Conservation (phyloP, 2,329 filamentous ascomycete genomes). For the Aspergillus sp. region DNA sequence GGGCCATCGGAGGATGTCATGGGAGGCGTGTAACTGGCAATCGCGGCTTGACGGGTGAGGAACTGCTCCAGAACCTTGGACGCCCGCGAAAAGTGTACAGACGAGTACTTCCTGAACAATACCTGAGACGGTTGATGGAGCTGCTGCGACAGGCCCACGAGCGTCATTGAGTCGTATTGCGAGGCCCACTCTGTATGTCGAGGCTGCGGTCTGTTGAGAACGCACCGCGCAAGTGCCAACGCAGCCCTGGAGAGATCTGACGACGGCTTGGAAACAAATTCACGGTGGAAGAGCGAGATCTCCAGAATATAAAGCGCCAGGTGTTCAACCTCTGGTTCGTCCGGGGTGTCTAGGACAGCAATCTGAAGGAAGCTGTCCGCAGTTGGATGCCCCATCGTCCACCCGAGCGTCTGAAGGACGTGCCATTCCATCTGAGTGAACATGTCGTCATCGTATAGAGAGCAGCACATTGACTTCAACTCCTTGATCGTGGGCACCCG, state of each 20-base stretch:
- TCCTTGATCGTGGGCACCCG: slow-evolving; percentile 95
- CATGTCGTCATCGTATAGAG: slow-evolving; percentile 97
- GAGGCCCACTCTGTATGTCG: slow-evolving; percentile 65
- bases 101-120: slow-evolving; percentile 58
- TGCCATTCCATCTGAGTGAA: slow-evolving; percentile 99
- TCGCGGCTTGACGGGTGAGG: slow-evolving; percentile 53
- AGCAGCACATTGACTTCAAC: slow-evolving; percentile 98
- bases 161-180: slow-evolving; percentile 42
- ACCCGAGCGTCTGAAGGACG: slow-evolving; percentile 91
- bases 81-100: slow-evolving; percentile 55
- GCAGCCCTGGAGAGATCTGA: slow-evolving; percentile 85
- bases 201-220: slow-evolving; percentile 70
- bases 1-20: slow-evolving; percentile 31
- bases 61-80: slow-evolving; percentile 58
- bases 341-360: slow-evolving; percentile 63
- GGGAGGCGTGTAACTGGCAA: slow-evolving; percentile 38
- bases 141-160: slow-evolving; percentile 55
- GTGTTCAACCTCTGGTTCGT: slow-evolving; percentile 82
- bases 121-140: slow-evolving; percentile 59
- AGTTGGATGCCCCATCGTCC: slow-evolving; percentile 91
- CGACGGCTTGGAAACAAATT: slow-evolving; percentile 87
- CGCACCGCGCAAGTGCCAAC: slow-evolving; percentile 74
- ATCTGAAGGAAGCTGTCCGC: slow-evolving; percentile 89
- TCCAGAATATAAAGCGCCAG: slow-evolving; percentile 93
- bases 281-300: slow-evolving; percentile 90